These are phyloP conservation scores for Mycotypha africana DNA, from an alignment of 371 early-diverging fungal species.

Conservation along the genomic window DNA sequence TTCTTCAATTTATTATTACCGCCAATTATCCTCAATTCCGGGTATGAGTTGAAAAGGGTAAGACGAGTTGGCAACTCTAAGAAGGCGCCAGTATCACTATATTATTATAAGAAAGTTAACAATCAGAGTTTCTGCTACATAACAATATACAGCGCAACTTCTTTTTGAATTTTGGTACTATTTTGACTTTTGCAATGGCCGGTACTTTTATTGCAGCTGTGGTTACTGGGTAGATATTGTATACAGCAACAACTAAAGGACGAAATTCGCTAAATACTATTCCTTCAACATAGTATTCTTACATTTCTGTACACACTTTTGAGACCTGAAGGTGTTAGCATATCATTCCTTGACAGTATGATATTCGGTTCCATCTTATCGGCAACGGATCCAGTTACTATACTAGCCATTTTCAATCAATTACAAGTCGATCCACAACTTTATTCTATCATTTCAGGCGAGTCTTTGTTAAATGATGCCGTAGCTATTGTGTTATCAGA, in stretches of 20 bases:
- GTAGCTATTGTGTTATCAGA: slow-evolving; percentile 92
- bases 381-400: slow-evolving; percentile 95
- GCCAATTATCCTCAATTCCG: slow-evolving; percentile 93
- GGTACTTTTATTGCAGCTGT: slow-evolving; percentile 89
- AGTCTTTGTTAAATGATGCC: slow-evolving; percentile 90
- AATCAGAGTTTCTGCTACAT: too few species aligned
- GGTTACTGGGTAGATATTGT: slow-evolving; percentile 79
- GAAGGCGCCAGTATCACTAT: too few species aligned
- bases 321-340: slow-evolving; percentile 58
- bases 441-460: slow-evolving; percentile 93
- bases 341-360: slow-evolving; percentile 85
- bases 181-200: slow-evolving; percentile 85
- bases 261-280: neutral
- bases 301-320: slow-evolving; percentile 66
- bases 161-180: slow-evolving; percentile 84
- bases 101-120: too few species aligned
- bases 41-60: slow-evolving; percentile 86
- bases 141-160: slow-evolving; percentile 55
- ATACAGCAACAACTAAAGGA: neutral
- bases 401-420: slow-evolving; percentile 89
- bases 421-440: slow-evolving; percentile 88
- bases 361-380: slow-evolving; percentile 91
- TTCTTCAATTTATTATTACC: slow-evolving; percentile 95
- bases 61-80: too few species aligned
- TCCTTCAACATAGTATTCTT: slow-evolving; percentile 34